Base-by-base conservation (phyloP, 1,139 yeast species). In the Hyphopichia buzzinii region DNA sequence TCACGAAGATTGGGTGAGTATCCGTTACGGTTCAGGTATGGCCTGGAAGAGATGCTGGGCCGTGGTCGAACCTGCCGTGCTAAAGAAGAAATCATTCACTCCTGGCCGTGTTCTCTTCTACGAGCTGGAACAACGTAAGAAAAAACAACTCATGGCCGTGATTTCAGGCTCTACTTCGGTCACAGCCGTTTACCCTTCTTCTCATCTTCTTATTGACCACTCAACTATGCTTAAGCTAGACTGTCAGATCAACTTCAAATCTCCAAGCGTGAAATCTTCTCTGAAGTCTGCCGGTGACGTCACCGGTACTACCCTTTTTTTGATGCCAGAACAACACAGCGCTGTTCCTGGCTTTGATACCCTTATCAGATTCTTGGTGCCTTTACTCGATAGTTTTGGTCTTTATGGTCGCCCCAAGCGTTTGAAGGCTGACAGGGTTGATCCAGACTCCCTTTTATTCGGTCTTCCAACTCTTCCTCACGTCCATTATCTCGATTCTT, bases 31-130 rank as follows among this genome's bases (percentile, higher is more conserved):
- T 12, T 79, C 94, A 13, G 98, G 98, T 25, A 88, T 88, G 95
- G 96, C 97, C 1, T 92, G 97, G 97, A 86, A 84, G 54, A 74
- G 95, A 44, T 90, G 96, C 55, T 92, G 77, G 68, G 92, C 95
- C 1, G 96, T 89, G n/a, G 77, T 90, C 39, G 88, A 90, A 42
- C 97, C 96, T 7, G 60, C 67, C 26, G 40, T 64, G 63, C 7
- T 64, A 53, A 61, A 80, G 58, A 66, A 53, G 43, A 71, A 65
- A 51, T 55, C 44, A 43, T 67, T 74, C 44, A 50, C 63, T 23
- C 69, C 81, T 26, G 83, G 90, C 26, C 65, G 79, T 43, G 77
- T 82, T 13, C 64, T 74, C 23, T 80, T 84, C 46, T 84, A 72
- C 56, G 84, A 84, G 58, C 78, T 71, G 48, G 92, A 84, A 39